Base-by-base conservation (phyloP, 345 rosid genomes). In the Alliaria petiolata region DNA sequence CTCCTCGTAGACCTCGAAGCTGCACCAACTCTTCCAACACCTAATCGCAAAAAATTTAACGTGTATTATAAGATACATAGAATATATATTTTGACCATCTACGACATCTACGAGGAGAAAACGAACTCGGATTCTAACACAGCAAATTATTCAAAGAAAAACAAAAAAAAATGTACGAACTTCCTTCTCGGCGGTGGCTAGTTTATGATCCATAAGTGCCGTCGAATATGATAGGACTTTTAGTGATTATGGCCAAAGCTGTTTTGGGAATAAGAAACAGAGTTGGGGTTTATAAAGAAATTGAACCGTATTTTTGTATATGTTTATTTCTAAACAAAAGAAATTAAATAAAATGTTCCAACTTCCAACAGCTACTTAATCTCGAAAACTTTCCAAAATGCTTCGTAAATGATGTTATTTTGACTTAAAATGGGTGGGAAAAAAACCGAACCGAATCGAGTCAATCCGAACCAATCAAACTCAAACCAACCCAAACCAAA, bases 21-120 rank as follows among this genome's bases (percentile, higher is more conserved):
- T 86, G 91, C 45, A 68, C 90, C 28, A 85, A 62, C 3, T 85
- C 88, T 15, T 75, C 86, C 47, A 90, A 83, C 59, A 85, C 84
- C 91, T 88, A 45, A 14, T 34, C 44, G 30, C 19, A 67, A 15
- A 5, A n/a, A 19, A 10, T 6, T 50, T 14, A 16, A 17, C 14
- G 22, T 5, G 30, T 1, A 46, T n/a, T n/a, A 11, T 62, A 4
- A 62, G 52, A 28, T 28, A 42, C 36, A 5, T 55, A 45, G 56
- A 17, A 49, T 34, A 22, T 49, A 20, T n/a, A n/a, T n/a, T 11
- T 64, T 31, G 20, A 31, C 53, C 28, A 34, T 39, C 8, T 36
- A 34, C n/a, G n/a, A n/a, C n/a, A n/a, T n/a, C n/a, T n/a, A n/a
- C n/a, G n/a, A n/a, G n/a, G n/a, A 10, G 12, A 12, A 53, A n/a